Evolutionary conservation across 768 basidiomycete genomes (phyloP).

Genomic region (Coprinopsis marcescibilis): DNA sequence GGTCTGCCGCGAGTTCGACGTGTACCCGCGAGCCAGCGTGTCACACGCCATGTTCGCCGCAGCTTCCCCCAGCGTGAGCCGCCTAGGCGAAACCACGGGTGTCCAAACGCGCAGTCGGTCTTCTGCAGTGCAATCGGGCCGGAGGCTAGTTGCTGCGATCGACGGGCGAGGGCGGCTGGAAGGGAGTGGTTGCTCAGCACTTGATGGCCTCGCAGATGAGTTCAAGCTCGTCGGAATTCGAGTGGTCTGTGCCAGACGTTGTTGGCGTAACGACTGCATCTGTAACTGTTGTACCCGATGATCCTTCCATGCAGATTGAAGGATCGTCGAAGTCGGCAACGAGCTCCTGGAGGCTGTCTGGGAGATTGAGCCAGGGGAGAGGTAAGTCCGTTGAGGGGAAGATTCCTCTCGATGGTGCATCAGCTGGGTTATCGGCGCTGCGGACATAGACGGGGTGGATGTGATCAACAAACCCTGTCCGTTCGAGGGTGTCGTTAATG

Average conservation of each 20-base stretch:
- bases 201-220: conserved; percentile 26
- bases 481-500: conserved; percentile 13
- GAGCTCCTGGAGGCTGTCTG: conserved; percentile 13
- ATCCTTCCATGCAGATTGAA: too few relatives aligned
- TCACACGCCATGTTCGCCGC: too few relatives aligned
- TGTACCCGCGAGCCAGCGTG: too few relatives aligned
- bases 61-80: too few relatives aligned
- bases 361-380: conserved; percentile 20
- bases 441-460: conserved; percentile 17
- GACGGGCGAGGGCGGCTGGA: too few relatives aligned
- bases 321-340: conserved; percentile 12
- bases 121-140: conserved; percentile 4
- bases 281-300: too few relatives aligned
- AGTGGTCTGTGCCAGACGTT: too few relatives aligned
- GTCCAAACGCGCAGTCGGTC: conserved; percentile 22
- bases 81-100: too few relatives aligned
- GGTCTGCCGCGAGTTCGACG: conserved; percentile 17
- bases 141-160: conserved; percentile 12
- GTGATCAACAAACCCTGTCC: background rate
- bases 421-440: conserved; percentile 21
- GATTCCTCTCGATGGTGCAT: conserved; percentile 22
- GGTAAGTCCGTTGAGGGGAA: conserved; percentile 13
- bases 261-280: too few relatives aligned
- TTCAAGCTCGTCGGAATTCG: conserved; percentile 24
- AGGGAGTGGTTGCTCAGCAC: conserved; percentile 25